Conservation (phyloP, 2,329 filamentous ascomycete species). For the Colletotrichum noveboracense region DNA sequence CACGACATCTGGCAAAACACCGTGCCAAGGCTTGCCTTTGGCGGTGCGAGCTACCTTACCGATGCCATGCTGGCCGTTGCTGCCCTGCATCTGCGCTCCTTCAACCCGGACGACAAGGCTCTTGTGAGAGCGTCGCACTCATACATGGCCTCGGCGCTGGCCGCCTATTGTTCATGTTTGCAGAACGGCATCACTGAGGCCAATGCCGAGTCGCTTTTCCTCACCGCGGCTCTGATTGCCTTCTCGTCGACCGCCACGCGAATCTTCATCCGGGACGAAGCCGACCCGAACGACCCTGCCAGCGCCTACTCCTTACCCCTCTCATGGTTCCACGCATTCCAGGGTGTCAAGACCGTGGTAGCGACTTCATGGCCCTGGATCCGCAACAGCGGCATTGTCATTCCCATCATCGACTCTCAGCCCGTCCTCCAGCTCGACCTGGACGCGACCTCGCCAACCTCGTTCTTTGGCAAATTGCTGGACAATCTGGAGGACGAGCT, state of each 20-base stretch:
- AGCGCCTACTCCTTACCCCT: slow-evolving; percentile 62
- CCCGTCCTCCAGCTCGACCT: slow-evolving; percentile 66
- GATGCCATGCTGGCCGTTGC: slow-evolving; percentile 70
- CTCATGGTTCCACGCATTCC: slow-evolving; percentile 71
- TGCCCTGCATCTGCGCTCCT: slow-evolving; percentile 65
- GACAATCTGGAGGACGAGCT: slow-evolving; percentile 64
- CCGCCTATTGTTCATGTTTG: slow-evolving; percentile 63
- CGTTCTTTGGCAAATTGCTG: slow-evolving; percentile 67
- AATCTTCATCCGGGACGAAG: slow-evolving; percentile 64
- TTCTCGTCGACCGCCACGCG: slow-evolving; percentile 70
- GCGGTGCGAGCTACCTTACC: slow-evolving; percentile 61
- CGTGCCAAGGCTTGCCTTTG: slow-evolving; percentile 66
- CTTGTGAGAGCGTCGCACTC: slow-evolving; percentile 67
- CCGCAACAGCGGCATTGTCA: slow-evolving; percentile 59
- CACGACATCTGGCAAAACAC: slow-evolving; percentile 64
- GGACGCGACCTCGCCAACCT: slow-evolving; percentile 51
- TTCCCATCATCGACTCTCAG: slow-evolving; percentile 68
- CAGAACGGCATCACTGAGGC: slow-evolving; percentile 60
- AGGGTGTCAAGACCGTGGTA: slow-evolving; percentile 70
- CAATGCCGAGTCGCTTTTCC: slow-evolving; percentile 68
- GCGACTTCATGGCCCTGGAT: slow-evolving; percentile 70
- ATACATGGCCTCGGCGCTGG: slow-evolving; percentile 68
- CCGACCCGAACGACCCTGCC: slow-evolving; percentile 41
- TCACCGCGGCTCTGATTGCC: slow-evolving; percentile 68
- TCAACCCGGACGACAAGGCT: slow-evolving; percentile 61